Evolutionary conservation across 2,329 filamentous ascomycete genomes (phyloP), one percentile per base, ranked within the genome.

Genomic region (Claviceps citrina): DNA sequence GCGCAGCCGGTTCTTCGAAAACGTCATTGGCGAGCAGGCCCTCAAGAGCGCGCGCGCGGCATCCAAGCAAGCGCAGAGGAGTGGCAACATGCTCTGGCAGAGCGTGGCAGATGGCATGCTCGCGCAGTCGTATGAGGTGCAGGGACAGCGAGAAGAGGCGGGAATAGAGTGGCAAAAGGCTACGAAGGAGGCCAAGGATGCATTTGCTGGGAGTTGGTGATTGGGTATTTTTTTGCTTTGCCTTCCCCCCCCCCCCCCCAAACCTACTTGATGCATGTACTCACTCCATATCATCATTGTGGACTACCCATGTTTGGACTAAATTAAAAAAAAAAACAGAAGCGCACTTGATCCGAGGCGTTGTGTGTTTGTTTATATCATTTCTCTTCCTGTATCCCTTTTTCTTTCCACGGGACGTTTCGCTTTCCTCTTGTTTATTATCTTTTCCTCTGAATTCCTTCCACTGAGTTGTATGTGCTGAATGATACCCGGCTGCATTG

Each of bases 21-120:
- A 81, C 43, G 80, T 87, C 12, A 76, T 93, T 4, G 85, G 85
- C 37, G 80, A 82, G 43, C 82, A 87, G 56, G 80, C 81, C 0
- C 68, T 84, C 43, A 86, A 86, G 61, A 83, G 80, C 52, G 79
- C 81, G 4, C 70, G 72, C 46, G 81, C 82, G 1, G 80, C 77
- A 19, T 70, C 71, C 19, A 71, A 70, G 31, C 78, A 83, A 62
- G 79, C 81, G 5, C 71, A 73, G 47, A 73, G 74, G 54, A 81
- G 77, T 48, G 78, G 79, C 18, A 83, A 84, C 52, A 64, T 76
- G 13, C 60, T 86, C 38, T 87, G 82, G 82, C 78, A 78, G 63
- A 86, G 81, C 51, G 84, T 93, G 7, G 81, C 82, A 1, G 78
- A 83, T 47, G 81, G 80, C 18, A 80, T 91, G 72, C 66, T 89